These are phyloP conservation scores for Begonia fuchsioides DNA, from an alignment of 306 rosid species.

Conservation along the genomic window DNA sequence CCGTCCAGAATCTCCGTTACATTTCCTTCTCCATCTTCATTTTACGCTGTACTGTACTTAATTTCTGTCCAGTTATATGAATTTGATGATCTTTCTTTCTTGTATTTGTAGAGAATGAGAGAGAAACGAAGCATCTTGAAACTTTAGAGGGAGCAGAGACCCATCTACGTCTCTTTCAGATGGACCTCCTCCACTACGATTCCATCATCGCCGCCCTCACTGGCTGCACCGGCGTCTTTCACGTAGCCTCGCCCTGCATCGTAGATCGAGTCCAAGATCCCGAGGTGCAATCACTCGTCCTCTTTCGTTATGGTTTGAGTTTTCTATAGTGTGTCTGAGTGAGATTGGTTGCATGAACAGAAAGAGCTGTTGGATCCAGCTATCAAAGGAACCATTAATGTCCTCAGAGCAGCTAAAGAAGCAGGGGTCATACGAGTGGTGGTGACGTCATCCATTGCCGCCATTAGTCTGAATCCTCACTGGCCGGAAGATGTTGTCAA, in stretches of 20 bases:
- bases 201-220: slow-evolving; percentile 39
- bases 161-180: slow-evolving; percentile 65
- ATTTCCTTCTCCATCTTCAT: background rate
- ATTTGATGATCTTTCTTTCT: no score
- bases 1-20: slow-evolving; percentile 58
- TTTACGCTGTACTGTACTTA: background rate
- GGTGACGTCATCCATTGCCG: slow-evolving; percentile 61
- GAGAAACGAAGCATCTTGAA: slow-evolving; percentile 67
- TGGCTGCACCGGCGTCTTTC: slow-evolving; percentile 80
- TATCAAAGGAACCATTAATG: slow-evolving; percentile 66
- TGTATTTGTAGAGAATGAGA: slow-evolving; percentile 35
- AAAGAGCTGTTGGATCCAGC: slow-evolving; percentile 66
- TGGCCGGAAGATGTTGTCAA: slow-evolving; percentile 51
- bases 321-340: no score
- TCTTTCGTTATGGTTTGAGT: no score
- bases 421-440: slow-evolving; percentile 74
- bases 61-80: no score
- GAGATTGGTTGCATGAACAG: slow-evolving; percentile 1
- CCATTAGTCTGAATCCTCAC: slow-evolving; percentile 49
- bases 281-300: slow-evolving; percentile 21
- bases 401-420: slow-evolving; percentile 60
- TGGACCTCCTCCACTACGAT: slow-evolving; percentile 56
- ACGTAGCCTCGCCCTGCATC: slow-evolving; percentile 73
- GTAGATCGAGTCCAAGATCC: slow-evolving; percentile 64
- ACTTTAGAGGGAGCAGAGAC: slow-evolving; percentile 36